Conservation (phyloP, 192 early-diverging fungal species). For the Coemansia sp. region DNA sequence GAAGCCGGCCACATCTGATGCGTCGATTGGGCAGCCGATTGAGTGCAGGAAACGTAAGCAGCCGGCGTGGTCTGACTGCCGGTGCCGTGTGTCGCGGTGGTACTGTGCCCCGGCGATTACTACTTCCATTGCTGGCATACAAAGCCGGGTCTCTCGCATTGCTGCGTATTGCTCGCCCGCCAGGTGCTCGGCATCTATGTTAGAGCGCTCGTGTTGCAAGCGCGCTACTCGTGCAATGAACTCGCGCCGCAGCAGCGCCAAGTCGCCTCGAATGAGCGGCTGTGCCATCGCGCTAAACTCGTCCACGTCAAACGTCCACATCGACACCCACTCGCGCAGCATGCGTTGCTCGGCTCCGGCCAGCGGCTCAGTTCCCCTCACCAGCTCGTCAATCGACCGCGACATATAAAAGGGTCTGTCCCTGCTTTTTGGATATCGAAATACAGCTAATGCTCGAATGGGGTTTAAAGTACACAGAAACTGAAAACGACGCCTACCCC, state of each 20-base stretch:
- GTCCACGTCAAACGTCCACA: constrained; percentile 32
- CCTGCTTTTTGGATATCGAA: too few species aligned
- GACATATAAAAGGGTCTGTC: background rate
- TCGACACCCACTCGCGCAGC: constrained; percentile 43
- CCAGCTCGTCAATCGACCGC: constrained; percentile 22
- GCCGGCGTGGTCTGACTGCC: constrained; percentile 15
- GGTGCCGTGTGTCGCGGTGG: constrained; percentile 12
- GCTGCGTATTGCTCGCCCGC: background rate
- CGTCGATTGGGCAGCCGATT: constrained; percentile 30
- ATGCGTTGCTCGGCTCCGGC: constrained; percentile 42
- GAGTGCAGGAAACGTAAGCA: constrained; percentile 26
- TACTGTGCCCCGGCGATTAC: constrained; percentile 50
- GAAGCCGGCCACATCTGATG: constrained; percentile 41
- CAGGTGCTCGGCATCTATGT: background rate
- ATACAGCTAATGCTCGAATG: too few species aligned
- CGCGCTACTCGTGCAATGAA: background rate
- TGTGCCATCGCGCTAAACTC: constrained; percentile 32
- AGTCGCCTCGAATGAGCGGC: constrained; percentile 41
- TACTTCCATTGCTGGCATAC: constrained; percentile 51
- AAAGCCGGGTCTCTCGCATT: constrained; percentile 34
- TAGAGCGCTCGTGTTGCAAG: background rate
- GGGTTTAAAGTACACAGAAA: background rate
- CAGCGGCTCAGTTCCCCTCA: constrained; percentile 19
- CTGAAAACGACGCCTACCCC: background rate
- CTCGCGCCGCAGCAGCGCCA: constrained; percentile 9